Conservation (phyloP, 345 rosid species). For the Heritiera littoralis region DNA sequence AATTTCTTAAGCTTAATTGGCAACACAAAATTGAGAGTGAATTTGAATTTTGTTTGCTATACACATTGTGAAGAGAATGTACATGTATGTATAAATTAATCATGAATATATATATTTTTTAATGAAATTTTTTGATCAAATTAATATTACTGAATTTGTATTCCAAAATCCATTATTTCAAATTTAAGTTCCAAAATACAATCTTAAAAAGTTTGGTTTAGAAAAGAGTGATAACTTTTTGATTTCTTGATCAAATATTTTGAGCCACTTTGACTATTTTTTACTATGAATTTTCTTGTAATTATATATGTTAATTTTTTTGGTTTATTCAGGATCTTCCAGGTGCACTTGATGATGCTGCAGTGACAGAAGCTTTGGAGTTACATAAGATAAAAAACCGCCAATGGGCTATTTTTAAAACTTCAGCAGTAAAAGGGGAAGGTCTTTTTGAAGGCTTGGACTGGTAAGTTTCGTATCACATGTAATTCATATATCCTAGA, state of each 20-base stretch:
- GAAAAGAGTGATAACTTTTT: slow-evolving; percentile 2
- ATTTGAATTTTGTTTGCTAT: background rate
- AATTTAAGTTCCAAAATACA: background rate
- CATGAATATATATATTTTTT: background rate
- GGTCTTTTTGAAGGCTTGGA: slow-evolving; percentile 78
- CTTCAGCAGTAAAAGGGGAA: slow-evolving; percentile 71
- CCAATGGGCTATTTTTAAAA: slow-evolving; percentile 75
- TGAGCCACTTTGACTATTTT: background rate
- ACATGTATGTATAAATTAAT: background rate
- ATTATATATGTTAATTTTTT: background rate
- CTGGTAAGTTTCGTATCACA: slow-evolving; percentile 47
- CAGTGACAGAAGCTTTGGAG: slow-evolving; percentile 67
- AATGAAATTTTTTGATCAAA: background rate
- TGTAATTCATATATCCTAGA: background rate
- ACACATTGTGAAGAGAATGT: background rate
- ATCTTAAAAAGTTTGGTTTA: background rate
- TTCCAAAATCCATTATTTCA: background rate
- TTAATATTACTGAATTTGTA: background rate
- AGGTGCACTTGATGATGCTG: slow-evolving; percentile 73
- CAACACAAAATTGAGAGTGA: background rate
- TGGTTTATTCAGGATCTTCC: slow-evolving; percentile 63
- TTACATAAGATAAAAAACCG: slow-evolving; percentile 70
- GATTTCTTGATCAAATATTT: background rate
- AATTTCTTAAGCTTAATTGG: background rate
- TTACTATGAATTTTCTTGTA: background rate